Conservation (phyloP, 176 grass and related monocot genomes). For the Areca catechu region DNA sequence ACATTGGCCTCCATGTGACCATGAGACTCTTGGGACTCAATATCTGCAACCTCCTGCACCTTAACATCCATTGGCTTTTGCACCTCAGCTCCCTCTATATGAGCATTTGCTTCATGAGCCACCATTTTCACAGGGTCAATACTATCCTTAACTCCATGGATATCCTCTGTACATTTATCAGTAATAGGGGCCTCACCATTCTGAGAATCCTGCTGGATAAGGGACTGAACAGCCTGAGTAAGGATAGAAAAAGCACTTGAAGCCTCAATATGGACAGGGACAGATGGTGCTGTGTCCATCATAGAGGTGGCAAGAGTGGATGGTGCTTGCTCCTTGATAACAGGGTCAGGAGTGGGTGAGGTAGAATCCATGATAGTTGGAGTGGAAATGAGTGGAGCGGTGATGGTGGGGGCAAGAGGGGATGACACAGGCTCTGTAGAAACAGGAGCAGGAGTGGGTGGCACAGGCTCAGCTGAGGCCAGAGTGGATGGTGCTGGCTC, state of each 20-base stretch:
- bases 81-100: neutral
- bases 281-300: neutral
- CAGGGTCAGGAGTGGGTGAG: neutral
- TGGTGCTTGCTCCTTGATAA: neutral
- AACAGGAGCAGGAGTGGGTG: neutral
- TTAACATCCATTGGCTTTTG: no score
- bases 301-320: neutral
- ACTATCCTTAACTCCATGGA: neutral
- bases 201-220: neutral
- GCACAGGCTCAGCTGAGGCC: neutral
- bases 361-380: neutral
- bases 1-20: neutral
- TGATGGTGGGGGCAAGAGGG: neutral
- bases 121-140: neutral
- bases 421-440: neutral
- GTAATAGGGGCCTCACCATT: neutral
- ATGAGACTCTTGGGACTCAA: no score
- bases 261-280: neutral
- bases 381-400: neutral
- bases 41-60: no score
- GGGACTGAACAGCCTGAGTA: neutral
- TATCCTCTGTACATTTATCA: slow-evolving; percentile 8
- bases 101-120: neutral
- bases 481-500: neutral
- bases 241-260: neutral